These are phyloP conservation scores for Triticum timopheevii DNA, from an alignment of 176 grass and related monocot species.

Conservation along the genomic window DNA sequence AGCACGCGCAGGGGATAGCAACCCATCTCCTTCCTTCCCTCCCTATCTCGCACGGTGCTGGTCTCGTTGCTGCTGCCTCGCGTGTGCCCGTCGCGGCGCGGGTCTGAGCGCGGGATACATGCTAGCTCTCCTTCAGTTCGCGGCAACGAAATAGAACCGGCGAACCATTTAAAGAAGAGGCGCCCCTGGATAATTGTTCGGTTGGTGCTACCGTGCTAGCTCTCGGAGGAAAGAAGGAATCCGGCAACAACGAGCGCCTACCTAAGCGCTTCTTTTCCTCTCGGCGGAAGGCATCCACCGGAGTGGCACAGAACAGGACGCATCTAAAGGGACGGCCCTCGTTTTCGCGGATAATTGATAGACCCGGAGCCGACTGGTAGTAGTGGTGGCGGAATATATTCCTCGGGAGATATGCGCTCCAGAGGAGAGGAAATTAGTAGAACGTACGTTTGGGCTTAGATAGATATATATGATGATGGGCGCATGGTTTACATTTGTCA, in stretches of 20 bases:
- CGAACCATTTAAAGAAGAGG: conserved; percentile 35
- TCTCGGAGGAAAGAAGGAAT: conserved; percentile 32
- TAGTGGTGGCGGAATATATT: conserved; percentile 65
- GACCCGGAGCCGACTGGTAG: not conserved
- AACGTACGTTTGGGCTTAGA: not conserved
- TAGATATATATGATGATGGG: not conserved
- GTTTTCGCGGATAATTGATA: conserved; percentile 43
- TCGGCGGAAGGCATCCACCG: conserved; percentile 32
- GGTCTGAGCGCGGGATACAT: conserved; percentile 37
- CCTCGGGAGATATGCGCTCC: conserved; percentile 13
- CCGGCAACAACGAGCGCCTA: conserved; percentile 41
- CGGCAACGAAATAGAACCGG: conserved; percentile 13
- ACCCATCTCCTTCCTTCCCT: conserved; percentile 52
- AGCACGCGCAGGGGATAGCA: conserved; percentile 74
- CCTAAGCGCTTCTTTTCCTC: conserved; percentile 36
- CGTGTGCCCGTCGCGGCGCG: not conserved
- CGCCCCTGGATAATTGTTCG: not conserved
- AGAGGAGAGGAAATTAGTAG: not conserved
- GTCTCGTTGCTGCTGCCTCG: not conserved
- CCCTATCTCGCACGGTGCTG: conserved; percentile 7
- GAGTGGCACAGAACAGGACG: not conserved
- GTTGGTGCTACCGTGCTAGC: conserved; percentile 27
- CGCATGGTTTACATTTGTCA: not conserved
- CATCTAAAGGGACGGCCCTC: conserved; percentile 48
- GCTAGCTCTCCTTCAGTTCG: not conserved